Evolutionary conservation across 257 asterid genomes (phyloP), one percentile per base, ranked within the genome.

Genomic region (Solanum tarapatanum): DNA sequence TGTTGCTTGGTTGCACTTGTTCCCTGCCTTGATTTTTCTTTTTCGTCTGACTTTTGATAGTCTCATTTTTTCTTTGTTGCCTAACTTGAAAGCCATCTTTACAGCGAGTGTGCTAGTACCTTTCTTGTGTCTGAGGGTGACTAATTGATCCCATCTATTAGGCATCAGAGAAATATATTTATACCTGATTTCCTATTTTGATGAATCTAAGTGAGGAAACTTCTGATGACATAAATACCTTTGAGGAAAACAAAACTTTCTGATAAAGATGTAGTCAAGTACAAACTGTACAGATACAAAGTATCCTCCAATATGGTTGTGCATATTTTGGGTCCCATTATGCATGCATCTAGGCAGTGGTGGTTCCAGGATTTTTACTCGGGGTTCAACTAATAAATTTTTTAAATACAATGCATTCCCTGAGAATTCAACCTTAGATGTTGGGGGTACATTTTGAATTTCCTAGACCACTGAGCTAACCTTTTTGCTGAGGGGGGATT

Each of bases 71-170:
- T 43, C 21, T 41, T 14, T 77, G 36, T 24, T 24, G 36, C 28
- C 13, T 7, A 3, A 41, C 16, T 79, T 86, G 51, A 48, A 72
- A 36, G 87, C 89, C 91, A 89, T 90, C 64, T 82, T 90, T 90
- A 87, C 92, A 86, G 92, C 87, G 84, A 85, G 91, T 32, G 69
- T 41, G 30, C 37, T 43, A 62, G 87, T 88, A 88, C 87, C 89
- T 84, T 72, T 32, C 90, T 91, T 12, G 91, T 92, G 86, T 91
- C 93, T 84, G 91, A 88, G 89, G 92, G 87, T 87, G 91, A 89
- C 91, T 35, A 87, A 75, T 74, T 79, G 26, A n/a, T 86, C 89
- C 92, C 90, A 86, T 60, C 24, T 21, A 55, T 24, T n/a, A 82
- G 82, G 58, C 64, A 86, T 70, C 86, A 39, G 88, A 76, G 88